phyloP scores from a whole-genome alignment of 805 yeast genomes.

The Saccharomycopsis sp. region DNA sequence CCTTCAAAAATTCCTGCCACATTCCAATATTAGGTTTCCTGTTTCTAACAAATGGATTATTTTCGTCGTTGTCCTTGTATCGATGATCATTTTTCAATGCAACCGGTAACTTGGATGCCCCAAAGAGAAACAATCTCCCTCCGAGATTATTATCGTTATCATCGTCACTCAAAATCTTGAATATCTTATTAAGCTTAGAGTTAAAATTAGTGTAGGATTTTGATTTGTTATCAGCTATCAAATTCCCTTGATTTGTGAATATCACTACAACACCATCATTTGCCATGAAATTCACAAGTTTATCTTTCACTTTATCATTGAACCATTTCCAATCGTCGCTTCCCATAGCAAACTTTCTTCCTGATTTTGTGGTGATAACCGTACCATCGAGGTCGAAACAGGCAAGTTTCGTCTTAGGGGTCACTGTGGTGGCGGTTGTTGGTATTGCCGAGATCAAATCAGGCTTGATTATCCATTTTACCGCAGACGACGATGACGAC shows the following conservation, averaged over 20 bases:
- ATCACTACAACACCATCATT: constrained; percentile 45
- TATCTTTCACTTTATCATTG: constrained; percentile 29
- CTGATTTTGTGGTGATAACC: constrained; percentile 58
- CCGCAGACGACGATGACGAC: no score
- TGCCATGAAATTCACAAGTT: constrained; percentile 22
- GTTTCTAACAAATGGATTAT: constrained; percentile 28
- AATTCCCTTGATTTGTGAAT: constrained; percentile 83
- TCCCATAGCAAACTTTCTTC: constrained; percentile 46
- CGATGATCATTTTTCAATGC: constrained; percentile 20
- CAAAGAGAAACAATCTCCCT: constrained; percentile 36
- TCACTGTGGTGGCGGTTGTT: no score
- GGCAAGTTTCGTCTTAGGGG: constrained; percentile 2
- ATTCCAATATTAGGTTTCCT: constrained; percentile 79
- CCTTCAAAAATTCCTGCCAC: constrained; percentile 51
- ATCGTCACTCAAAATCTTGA: no score
- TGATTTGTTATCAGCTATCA: constrained; percentile 33
- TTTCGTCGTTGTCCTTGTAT: background rate
- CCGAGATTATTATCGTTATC: no score
- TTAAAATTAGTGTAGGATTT: constrained; percentile 35
- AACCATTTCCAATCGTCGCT: constrained; percentile 75
- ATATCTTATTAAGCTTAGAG: constrained; percentile 35
- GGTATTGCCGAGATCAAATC: no score
- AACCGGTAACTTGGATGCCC: constrained; percentile 53
- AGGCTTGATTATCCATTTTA: no score
- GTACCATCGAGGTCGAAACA: constrained; percentile 86